Evolutionary conservation across 208 protist genomes (phyloP), one percentile per base, ranked within the genome.

Genomic region (Vickermania spadyakhi): DNA sequence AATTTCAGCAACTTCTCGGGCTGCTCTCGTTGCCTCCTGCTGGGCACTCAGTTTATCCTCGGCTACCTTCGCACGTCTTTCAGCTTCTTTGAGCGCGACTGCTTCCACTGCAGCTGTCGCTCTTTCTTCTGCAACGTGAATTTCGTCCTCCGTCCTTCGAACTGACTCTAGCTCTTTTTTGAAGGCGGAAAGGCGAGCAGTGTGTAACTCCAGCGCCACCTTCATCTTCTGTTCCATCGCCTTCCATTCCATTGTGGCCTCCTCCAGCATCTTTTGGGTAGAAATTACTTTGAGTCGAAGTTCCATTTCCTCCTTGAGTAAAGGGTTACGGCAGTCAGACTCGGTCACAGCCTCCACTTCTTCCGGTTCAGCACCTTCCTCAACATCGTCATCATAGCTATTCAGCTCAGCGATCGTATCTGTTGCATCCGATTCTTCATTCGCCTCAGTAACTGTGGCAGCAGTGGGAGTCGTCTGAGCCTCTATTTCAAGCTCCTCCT

Each of bases 1-100:
- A 31, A 75, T 58, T 25, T 80, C 72, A 1, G 83, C 87, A 56
- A 80, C 81, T 26, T 73, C 62, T 62, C 87, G 76, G 22, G 79
- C 79, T 31, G 79, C 18, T 18, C 75, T 75, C 0, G 87, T 81
- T 25, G 63, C 58, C 64, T 88, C 73, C 14, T 76, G 81, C 66
- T 87, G 76, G 22, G 61, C 67, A 56, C 71, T 45, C 5, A 93
- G 73, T 59, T 85, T 70, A 54, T 75, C 31, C 50, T 67, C 61
- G 21, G 71, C 45, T 52, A 78, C 75, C 4, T 70, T 70, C 3
- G 75, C 84, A 31, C 63, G 71, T 28, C 76, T 73, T 64, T 86
- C 36, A 7, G 36, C 36, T 11, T 21, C 45, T 42, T 31, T 41
- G 31, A 54, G 45, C 18, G 36, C 56, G 22, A 11, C 57, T 1